These are phyloP conservation scores for Corinectria fuckeliana DNA, from an alignment of 2,329 filamentous ascomycete species.

Conservation along the genomic window DNA sequence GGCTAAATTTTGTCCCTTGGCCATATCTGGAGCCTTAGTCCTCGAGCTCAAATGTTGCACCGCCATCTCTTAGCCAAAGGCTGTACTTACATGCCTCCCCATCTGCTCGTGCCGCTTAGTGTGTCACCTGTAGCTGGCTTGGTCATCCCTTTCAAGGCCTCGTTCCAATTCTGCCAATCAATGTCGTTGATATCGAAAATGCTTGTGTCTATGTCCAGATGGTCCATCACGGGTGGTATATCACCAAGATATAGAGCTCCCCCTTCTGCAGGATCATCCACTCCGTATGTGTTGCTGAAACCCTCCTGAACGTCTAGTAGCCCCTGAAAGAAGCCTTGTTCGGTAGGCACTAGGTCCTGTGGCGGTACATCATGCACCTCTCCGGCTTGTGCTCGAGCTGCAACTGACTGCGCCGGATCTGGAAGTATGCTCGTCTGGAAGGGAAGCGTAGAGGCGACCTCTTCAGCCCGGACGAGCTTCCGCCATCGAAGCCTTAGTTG, in stretches of 20 bases:
- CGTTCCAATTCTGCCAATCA: not conserved
- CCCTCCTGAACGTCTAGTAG: not conserved
- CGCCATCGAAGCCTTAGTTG: not conserved
- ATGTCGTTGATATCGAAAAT: not conserved
- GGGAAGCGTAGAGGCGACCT: not conserved
- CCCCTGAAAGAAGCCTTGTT: not conserved
- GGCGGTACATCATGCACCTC: not conserved
- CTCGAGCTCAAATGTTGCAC: too few species aligned
- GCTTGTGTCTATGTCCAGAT: not conserved
- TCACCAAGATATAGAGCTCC: not conserved
- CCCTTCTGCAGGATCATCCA: not conserved
- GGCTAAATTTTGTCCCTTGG: too few species aligned
- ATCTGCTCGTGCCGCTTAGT: not conserved
- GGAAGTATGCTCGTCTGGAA: not conserved
- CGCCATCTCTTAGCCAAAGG: not conserved
- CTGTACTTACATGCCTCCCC: not conserved
- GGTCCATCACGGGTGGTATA: not conserved
- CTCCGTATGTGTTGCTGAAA: not conserved
- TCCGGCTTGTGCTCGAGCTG: not conserved
- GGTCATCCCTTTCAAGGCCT: not conserved
- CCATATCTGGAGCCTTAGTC: too few species aligned
- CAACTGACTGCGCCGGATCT: not conserved
- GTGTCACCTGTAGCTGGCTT: not conserved
- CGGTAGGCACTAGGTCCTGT: not conserved
- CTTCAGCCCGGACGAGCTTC: not conserved